Percentiles rank a stretch among this genome's conserved stretches.
Evolutionary conservation across 306 rosid genomes (phyloP).

Genomic region (Citrullus amarus): DNA sequence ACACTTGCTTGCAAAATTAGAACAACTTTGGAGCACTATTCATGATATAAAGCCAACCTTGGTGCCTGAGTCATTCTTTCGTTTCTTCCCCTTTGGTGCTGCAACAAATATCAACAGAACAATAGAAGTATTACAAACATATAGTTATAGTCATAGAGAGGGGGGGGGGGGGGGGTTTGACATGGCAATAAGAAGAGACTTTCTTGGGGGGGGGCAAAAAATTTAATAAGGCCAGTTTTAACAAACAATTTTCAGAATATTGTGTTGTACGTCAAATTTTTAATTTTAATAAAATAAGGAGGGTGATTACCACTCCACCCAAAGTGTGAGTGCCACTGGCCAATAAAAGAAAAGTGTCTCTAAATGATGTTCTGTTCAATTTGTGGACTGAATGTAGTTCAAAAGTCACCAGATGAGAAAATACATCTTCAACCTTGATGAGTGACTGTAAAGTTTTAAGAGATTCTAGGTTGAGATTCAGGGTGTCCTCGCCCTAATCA

Average conservation of each 20-base stretch:
- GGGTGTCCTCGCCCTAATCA: neutral
- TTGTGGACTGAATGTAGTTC: neutral
- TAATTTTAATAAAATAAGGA: neutral
- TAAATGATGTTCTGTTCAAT: neutral
- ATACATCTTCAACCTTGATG: neutral
- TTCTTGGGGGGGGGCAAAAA: neutral
- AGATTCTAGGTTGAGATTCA: neutral
- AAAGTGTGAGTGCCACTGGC: neutral
- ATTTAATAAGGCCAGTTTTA: neutral
- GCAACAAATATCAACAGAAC: conserved; percentile 25
- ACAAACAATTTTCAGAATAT: neutral
- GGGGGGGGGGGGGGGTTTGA: neutral
- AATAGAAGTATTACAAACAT: neutral
- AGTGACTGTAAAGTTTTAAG: neutral
- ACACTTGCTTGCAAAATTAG: neutral
- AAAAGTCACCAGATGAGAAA: neutral
- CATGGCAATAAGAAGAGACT: neutral
- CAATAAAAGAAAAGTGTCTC: neutral
- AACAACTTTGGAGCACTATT: conserved; percentile 7
- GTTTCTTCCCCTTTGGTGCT: conserved; percentile 72
- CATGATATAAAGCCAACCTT: conserved; percentile 50
- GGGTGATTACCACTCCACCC: neutral
- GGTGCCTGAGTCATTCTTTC: conserved; percentile 55
- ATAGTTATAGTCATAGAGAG: neutral
- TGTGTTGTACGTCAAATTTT: neutral